These are phyloP conservation scores for Ophiostoma ulmi DNA, from an alignment of 2,329 filamentous ascomycete species.

Conservation along the genomic window DNA sequence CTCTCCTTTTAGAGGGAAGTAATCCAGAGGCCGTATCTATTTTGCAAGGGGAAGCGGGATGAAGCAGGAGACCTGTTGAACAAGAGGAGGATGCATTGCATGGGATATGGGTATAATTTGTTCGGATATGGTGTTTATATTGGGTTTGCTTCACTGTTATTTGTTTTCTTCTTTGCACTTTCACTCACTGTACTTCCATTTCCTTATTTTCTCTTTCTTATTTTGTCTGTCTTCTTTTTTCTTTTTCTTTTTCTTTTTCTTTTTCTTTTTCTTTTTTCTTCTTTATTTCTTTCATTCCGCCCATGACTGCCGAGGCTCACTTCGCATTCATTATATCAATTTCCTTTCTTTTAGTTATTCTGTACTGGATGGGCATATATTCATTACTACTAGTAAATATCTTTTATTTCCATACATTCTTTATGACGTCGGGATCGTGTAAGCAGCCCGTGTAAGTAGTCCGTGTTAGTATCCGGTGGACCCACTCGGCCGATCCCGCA, in stretches of 20 bases:
- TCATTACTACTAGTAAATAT: not conserved
- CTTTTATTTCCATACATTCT: not conserved
- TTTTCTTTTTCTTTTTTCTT: slow-evolving; percentile 1
- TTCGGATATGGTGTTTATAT: not conserved
- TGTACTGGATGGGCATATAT: not conserved
- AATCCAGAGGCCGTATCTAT: not conserved
- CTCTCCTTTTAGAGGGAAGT: slow-evolving; percentile 31
- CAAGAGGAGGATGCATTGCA: slow-evolving; percentile 4
- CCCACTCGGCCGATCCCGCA: not conserved
- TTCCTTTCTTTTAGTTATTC: not conserved
- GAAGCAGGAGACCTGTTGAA: not conserved
- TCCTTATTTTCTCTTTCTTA: not conserved
- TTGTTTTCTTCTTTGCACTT: not conserved
- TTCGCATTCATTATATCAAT: not conserved
- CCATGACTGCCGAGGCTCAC: not conserved
- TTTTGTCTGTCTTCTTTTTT: not conserved
- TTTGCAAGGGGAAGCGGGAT: not conserved
- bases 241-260: not conserved
- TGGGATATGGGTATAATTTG: not conserved
- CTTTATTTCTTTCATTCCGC: not conserved
- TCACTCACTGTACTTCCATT: not conserved
- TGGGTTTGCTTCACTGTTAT: not conserved
- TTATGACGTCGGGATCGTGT: not conserved
- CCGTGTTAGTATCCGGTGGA: not conserved
- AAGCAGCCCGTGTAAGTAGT: not conserved